Evolutionary conservation across 768 basidiomycete genomes (phyloP), one percentile per base, ranked within the genome.

Genomic region (Lyophyllum semitale): DNA sequence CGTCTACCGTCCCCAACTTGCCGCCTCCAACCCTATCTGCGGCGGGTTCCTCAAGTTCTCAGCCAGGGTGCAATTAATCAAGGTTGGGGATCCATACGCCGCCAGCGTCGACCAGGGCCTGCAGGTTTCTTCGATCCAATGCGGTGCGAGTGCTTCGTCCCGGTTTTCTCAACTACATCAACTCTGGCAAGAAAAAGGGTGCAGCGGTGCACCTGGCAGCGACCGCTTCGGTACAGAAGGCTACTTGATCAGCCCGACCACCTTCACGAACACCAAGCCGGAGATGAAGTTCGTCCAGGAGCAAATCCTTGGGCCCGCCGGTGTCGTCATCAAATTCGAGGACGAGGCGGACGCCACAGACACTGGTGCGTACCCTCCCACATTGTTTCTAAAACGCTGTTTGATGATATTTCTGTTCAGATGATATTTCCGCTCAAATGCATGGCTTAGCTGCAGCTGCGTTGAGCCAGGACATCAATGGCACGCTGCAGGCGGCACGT

Each of bases 401-500:
- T 4, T 6, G 11, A 4, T 37, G 35, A 17, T 37, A 38, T n/a
- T n/a, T n/a, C 9, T 15, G 17, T 15, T 15, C 27, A 9, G 64
- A n/a, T n/a, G n/a, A n/a, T n/a, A n/a, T n/a, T n/a, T n/a, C n/a
- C n/a, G n/a, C n/a, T n/a, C n/a, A n/a, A n/a, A n/a, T 78, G 22
- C 95, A 95, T 69, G 95, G 95, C 54, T 83, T 97, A 42, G 93
- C 93, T 13, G 86, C 90, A 2, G 89, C 89, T 7, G 85, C 98
- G 50, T 97, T 95, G 79, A 86, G 89, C 32, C 77, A 84, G 64
- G 80, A 95, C 71, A 71, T 96, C 74, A 84, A 81, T 60, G 80
- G 88, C 25, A 93, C 91, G 0, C 72, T 95, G 51, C 73, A 75
- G 55, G 83, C 85, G 2, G 89, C 91, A 8, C 85, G 91, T 67